Evolutionary conservation across 306 rosid species (phyloP), one percentile per base, ranked within the genome.

Genomic region (Aeschynomene evenia): DNA sequence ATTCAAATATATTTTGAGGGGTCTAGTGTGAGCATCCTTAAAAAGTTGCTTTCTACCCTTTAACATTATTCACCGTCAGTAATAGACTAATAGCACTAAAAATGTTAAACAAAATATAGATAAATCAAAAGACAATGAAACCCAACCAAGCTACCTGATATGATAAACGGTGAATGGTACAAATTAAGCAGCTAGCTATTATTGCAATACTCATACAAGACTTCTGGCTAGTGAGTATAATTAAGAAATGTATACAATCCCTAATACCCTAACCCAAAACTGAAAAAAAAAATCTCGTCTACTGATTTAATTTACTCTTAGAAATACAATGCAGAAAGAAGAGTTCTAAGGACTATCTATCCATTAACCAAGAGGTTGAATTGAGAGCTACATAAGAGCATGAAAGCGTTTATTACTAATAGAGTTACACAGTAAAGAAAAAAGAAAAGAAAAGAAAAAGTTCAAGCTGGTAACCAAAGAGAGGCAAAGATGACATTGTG

Each of bases 401-500:
- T 20, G 36, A 57, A n/a, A 56, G 3, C n/a, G 8, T 60, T 60
- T 19, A 19, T 60, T 60, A 21, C 2, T 60, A 10, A 37, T 60
- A 21, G 24, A 45, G 23, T 43, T n/a, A 63, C 54, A 61, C 2
- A 21, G 14, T n/a, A 22, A 37, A 14, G 14, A 9, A 1, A 66
- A 75, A 67, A 14, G 70, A 49, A 22, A 37, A 14, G 14, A 9
- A 1, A 66, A 75, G n/a, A 67, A 14, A 70, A 49, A 11, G 61
- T 46, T 85, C 74, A 92, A 76, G 82, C 85, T 77, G 91, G 85
- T 13, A 94, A 58, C 99, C 99, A 94, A 64, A 85, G 81, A 10
- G 97, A 84, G 3, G 97, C 97, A 73, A 94, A 94, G 2, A 94
- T 83, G 13, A 94, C 99, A 56, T 94, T 88, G 64, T 94, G 99